Evolutionary conservation across 164 flowering plant genomes (phyloP), one percentile per base, ranked within the genome.

Genomic region (Vitis cinerea): DNA sequence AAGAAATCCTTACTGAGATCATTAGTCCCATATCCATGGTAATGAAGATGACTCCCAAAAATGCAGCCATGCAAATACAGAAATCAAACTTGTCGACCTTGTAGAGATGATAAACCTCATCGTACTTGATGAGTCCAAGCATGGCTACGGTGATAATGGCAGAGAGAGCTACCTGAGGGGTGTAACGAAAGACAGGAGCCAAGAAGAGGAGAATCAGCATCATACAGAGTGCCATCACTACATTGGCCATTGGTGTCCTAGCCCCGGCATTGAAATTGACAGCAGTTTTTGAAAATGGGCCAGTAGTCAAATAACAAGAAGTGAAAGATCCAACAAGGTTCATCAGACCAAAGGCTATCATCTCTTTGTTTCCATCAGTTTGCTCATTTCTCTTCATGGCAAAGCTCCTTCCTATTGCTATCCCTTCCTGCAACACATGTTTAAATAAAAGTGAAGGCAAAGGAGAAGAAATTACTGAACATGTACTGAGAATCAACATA

Each of bases 361-460:
- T 95, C 79, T 95, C 99, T 59, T 95, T 95, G 75, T 93, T 95
- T 11, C 99, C 99, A 81, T 96, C 98, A 55, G 74, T 79, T 58
- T 89, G 90, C 61, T 86, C 78, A 61, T 96, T 89, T 54, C 83
- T 82, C 69, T 77, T 66, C 4, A 84, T 74, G 1, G 92, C 97
- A 80, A 96, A 93, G 73, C 92, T 88, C 74, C 97, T 84, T 50
- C 95, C 99, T 13, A 96, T 83, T 4, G 99, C 97, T 52, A 91
- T 88, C 9, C 98, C 98, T 83, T 96, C 99, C 98, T 95, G 83
- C 37, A 58, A n/a, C 15, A 13, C 13, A 63, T 54, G 3, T 65
- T 17, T 10, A 9, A 64, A 11, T 10, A 49, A 23, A 23, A 23
- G 27, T 23, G 27, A 23, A 23, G 27, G 27, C 27, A 23, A 23